A percentile compares a stretch with the other conserved stretches of the same genome.
Evolutionary conservation across 345 rosid species (phyloP).

Genomic region (Corchorus capsularis): DNA sequence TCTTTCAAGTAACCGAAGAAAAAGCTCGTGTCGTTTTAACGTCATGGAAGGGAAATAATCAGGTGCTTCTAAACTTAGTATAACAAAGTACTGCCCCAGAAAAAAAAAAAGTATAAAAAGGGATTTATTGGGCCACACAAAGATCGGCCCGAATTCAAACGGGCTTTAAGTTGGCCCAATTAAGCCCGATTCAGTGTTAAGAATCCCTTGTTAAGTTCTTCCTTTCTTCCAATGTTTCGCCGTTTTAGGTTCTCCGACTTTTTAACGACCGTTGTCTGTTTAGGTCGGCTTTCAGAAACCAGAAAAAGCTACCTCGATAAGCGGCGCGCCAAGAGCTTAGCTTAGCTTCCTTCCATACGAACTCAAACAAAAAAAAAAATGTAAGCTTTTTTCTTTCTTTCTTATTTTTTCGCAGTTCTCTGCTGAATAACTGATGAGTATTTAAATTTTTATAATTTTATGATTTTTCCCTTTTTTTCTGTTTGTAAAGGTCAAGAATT

Average conservation of each 20-base stretch:
- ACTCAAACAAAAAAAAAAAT: background rate
- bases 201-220: background rate
- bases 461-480: background rate
- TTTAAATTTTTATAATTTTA: background rate
- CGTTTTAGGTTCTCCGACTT: background rate
- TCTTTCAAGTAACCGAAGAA: too few relatives aligned
- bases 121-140: background rate
- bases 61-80: too few relatives aligned
- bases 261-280: background rate
- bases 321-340: background rate
- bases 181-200: background rate
- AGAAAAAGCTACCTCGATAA: background rate
- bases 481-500: constrained; percentile 68
- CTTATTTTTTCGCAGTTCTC: too few relatives aligned
- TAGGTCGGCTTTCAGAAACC: background rate
- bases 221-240: background rate
- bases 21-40: too few relatives aligned
- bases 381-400: background rate
- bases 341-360: background rate
- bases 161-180: background rate
- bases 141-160: background rate
- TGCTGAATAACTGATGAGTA: background rate
- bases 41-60: too few relatives aligned
- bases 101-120: too few relatives aligned
- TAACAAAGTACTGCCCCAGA: too few relatives aligned